These are phyloP conservation scores for Dianthus caryophyllus DNA, from an alignment of 148 eudicot genomes.

Conservation along the genomic window DNA sequence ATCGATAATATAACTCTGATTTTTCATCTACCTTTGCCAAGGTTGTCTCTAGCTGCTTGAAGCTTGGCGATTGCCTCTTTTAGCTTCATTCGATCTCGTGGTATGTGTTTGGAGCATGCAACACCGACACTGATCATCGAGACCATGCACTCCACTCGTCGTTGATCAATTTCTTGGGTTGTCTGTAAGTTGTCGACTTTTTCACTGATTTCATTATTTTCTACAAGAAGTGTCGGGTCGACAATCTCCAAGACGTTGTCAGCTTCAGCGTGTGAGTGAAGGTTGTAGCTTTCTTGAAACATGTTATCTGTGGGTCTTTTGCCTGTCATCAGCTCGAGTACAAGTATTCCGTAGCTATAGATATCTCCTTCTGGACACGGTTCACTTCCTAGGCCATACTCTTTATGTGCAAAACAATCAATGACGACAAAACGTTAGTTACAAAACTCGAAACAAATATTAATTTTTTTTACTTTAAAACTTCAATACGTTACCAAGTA, in stretches of 20 bases:
- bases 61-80: not conserved
- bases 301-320: conserved; percentile 10
- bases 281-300: conserved; percentile 12
- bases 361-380: conserved; percentile 2
- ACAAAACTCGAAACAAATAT: not conserved
- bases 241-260: conserved; percentile 15
- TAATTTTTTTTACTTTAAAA: too few relatives aligned
- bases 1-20: too few relatives aligned
- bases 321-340: conserved; percentile 20
- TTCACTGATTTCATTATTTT: not conserved
- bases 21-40: not conserved
- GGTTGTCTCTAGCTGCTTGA: not conserved
- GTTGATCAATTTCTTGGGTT: too few relatives aligned
- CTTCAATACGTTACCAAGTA: too few relatives aligned
- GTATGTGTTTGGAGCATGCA: not conserved
- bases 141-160: not conserved
- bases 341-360: conserved; percentile 14
- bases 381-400: conserved; percentile 12
- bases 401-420: not conserved
- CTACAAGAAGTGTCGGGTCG: not conserved
- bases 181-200: not conserved
- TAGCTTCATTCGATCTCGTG: conserved; percentile 1
- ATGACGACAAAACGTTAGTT: not conserved
- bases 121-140: not conserved
- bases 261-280: conserved; percentile 15